Percentiles rank a stretch among this genome's conserved stretches.
These are phyloP conservation scores for Arthroderma sp. DNA, from an alignment of 2,329 filamentous ascomycete genomes.

Conservation along the genomic window DNA sequence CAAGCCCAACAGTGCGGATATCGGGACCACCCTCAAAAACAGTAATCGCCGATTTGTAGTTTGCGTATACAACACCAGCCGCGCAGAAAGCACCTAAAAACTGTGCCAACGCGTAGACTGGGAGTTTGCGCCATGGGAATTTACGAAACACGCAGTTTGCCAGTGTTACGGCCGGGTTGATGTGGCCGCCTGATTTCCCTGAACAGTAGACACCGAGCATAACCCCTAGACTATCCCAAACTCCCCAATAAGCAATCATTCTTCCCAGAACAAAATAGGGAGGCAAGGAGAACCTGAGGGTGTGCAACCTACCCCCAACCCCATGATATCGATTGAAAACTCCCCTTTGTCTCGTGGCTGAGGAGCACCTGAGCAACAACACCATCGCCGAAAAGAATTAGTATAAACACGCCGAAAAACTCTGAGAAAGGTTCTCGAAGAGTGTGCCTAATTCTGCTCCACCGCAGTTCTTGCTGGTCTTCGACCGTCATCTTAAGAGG, in stretches of 20 bases:
- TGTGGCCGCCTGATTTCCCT: slow-evolving; percentile 50
- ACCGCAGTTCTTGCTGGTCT: slow-evolving; percentile 24
- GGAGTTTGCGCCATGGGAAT: slow-evolving; percentile 56
- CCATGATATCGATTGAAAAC: slow-evolving; percentile 41
- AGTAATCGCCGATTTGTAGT: slow-evolving; percentile 53
- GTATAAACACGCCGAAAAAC: slow-evolving; percentile 54
- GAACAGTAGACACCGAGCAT: slow-evolving; percentile 54
- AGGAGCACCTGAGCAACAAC: slow-evolving; percentile 57
- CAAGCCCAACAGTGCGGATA: slow-evolving; percentile 47
- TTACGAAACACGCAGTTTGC: slow-evolving; percentile 55
- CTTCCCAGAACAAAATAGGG: background rate
- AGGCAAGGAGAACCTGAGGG: slow-evolving; percentile 6
- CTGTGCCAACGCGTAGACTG: slow-evolving; percentile 54
- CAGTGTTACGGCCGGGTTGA: slow-evolving; percentile 60
- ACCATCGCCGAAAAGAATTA: slow-evolving; percentile 59
- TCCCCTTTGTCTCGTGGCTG: slow-evolving; percentile 32
- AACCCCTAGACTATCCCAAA: slow-evolving; percentile 42
- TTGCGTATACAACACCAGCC: slow-evolving; percentile 47
- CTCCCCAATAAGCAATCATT: background rate
- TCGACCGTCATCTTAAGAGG: too few species aligned
- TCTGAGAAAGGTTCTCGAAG: slow-evolving; percentile 51
- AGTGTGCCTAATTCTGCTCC: slow-evolving; percentile 40
- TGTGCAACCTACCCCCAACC: slow-evolving; percentile 31
- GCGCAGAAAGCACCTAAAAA: slow-evolving; percentile 54
- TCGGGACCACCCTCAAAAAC: slow-evolving; percentile 44